A percentile compares a stretch with the other conserved stretches of the same genome.
phyloP scores from a whole-genome alignment of 2,329 filamentous ascomycete genomes.

The Ciborinia camelliae region DNA sequence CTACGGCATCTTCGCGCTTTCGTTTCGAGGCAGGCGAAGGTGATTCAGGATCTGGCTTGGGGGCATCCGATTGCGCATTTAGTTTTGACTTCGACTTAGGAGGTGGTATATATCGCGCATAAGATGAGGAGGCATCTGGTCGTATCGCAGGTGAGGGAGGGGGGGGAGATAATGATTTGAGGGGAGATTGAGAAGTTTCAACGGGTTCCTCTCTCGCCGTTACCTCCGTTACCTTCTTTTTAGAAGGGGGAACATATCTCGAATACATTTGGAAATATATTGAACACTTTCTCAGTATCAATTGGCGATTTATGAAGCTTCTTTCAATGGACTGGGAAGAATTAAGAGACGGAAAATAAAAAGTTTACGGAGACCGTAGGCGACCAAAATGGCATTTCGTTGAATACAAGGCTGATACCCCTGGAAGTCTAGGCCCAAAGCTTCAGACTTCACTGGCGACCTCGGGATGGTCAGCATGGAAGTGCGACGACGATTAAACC shows the following conservation, averaged over 20 bases:
- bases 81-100: slow-evolving; percentile 23
- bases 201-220: neutral
- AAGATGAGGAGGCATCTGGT: slow-evolving; percentile 34
- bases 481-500: neutral
- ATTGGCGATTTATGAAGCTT: neutral
- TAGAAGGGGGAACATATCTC: slow-evolving; percentile 34
- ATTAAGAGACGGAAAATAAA: slow-evolving; percentile 17
- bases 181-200: neutral
- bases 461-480: neutral
- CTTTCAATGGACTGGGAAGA: neutral
- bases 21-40: slow-evolving; percentile 12
- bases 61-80: neutral
- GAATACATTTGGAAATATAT: slow-evolving; percentile 35
- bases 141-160: slow-evolving; percentile 25
- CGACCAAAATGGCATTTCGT: slow-evolving; percentile 3
- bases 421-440: neutral
- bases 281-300: neutral
- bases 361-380: slow-evolving; percentile 18
- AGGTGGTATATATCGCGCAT: slow-evolving; percentile 36
- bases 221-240: slow-evolving; percentile 24
- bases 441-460: neutral
- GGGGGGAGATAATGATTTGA: slow-evolving; percentile 12
- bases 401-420: neutral
- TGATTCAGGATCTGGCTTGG: neutral
- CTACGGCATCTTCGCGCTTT: slow-evolving; percentile 3